Percentiles rank a stretch among this genome's conserved stretches.
Conservation (phyloP, 495 filamentous ascomycete species). For the Neurospora sp. region DNA sequence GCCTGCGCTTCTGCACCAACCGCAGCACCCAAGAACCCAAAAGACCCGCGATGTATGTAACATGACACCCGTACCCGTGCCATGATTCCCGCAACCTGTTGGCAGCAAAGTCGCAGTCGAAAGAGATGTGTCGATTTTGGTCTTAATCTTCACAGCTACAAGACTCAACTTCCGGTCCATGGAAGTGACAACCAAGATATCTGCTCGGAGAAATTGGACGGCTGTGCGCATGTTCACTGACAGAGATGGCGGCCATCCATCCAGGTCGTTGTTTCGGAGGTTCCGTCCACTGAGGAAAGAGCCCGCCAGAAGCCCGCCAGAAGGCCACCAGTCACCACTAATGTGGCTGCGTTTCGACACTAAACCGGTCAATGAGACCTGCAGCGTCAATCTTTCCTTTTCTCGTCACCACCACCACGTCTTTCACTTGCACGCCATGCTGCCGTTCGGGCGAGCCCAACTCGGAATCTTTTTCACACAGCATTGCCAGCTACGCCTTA, state of each 20-base stretch:
- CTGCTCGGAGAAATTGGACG: neutral
- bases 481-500: neutral
- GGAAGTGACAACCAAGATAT: neutral
- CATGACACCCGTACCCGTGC: neutral
- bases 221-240: neutral
- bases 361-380: neutral
- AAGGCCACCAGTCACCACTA: neutral
- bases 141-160: neutral
- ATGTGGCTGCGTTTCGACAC: neutral
- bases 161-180: neutral
- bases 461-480: neutral
- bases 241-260: neutral
- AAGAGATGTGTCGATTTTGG: neutral
- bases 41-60: neutral
- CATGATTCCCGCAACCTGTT: neutral
- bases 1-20: neutral
- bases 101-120: neutral
- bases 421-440: neutral
- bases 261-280: neutral
- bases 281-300: neutral
- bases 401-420: neutral
- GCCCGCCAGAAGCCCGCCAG: neutral
- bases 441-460: neutral
- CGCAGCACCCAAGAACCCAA: neutral
- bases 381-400: neutral